Percentiles rank a stretch among this genome's conserved stretches.
phyloP scores from a whole-genome alignment of 257 asterid species.

The Nicotiana benthamiana region DNA sequence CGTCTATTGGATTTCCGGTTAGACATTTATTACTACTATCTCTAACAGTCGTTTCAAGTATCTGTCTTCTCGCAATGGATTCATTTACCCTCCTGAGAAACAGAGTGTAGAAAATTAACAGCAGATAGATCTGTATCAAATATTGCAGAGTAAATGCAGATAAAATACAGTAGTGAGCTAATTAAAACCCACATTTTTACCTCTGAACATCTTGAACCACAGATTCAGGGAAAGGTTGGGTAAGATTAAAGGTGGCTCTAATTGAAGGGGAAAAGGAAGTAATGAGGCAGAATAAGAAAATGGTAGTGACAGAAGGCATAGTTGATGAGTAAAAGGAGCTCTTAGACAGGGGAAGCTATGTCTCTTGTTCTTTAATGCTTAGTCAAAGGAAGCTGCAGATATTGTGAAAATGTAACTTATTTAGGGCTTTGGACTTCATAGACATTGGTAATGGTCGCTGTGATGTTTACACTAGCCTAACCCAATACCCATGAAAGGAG shows the following conservation, averaged over 20 bases:
- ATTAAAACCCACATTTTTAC: slow-evolving; percentile 13
- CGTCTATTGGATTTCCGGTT: slow-evolving; percentile 19
- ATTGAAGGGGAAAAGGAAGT: slow-evolving; percentile 6
- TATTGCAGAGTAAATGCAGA: no score
- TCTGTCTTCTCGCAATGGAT: slow-evolving; percentile 1
- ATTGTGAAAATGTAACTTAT: background rate
- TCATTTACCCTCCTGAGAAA: slow-evolving; percentile 9
- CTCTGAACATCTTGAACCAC: slow-evolving; percentile 39
- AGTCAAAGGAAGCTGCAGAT: background rate
- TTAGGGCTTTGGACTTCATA: background rate
- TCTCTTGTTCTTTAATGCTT: slow-evolving; percentile 9
- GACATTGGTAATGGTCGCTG: background rate
- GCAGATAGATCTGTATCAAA: background rate
- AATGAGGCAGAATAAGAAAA: slow-evolving; percentile 26
- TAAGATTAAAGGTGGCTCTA: slow-evolving; percentile 29
- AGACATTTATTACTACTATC: slow-evolving; percentile 3
- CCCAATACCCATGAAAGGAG: background rate
- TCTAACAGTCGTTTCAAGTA: background rate
- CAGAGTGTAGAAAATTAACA: background rate
- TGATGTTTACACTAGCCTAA: background rate
- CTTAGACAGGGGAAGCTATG: slow-evolving; percentile 13
- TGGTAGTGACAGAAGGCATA: slow-evolving; percentile 26
- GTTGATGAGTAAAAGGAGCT: slow-evolving; percentile 1
- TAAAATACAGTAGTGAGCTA: background rate
- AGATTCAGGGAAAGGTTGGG: slow-evolving; percentile 37